Evolutionary conservation across 805 yeast species (phyloP).

Genomic region (Maudiozyma serrabonitensis): DNA sequence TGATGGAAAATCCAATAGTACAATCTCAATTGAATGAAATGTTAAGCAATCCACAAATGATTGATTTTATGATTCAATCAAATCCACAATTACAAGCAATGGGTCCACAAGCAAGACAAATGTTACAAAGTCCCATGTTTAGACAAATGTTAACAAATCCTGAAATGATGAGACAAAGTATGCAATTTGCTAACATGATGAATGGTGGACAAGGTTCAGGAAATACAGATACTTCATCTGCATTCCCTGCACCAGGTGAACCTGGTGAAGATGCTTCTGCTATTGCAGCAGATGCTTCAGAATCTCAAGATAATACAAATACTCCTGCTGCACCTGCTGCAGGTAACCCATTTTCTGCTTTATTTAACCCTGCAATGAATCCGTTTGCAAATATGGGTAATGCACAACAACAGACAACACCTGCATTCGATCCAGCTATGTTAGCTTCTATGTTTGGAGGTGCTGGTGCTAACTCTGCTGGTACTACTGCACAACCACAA

Average conservation of each 20-base stretch:
- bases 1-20: conserved; percentile 75
- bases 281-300: conserved; percentile 7
- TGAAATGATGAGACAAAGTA: conserved; percentile 70
- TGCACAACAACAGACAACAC: conserved; percentile 17
- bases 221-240: conserved; percentile 18
- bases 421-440: conserved; percentile 40
- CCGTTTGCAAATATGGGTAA: background rate
- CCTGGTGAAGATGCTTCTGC: conserved; percentile 13
- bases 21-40: conserved; percentile 75
- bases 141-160: conserved; percentile 79
- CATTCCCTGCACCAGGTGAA: conserved; percentile 44
- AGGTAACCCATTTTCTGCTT: conserved; percentile 39
- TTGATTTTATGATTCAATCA: conserved; percentile 70
- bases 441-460: conserved; percentile 33
- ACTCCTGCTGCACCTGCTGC: conserved; percentile 22
- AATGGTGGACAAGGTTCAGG: conserved; percentile 10
- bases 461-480: conserved; percentile 3
- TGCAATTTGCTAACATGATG: conserved; percentile 57
- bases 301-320: conserved; percentile 5
- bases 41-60: conserved; percentile 81
- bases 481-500: conserved; percentile 21
- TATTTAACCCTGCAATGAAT: conserved; percentile 18
- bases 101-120: conserved; percentile 84
- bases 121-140: conserved; percentile 76
- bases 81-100: conserved; percentile 75